These are phyloP conservation scores for Miscanthus lutarioriparius DNA, from an alignment of 176 grass and related monocot genomes.

Conservation along the genomic window DNA sequence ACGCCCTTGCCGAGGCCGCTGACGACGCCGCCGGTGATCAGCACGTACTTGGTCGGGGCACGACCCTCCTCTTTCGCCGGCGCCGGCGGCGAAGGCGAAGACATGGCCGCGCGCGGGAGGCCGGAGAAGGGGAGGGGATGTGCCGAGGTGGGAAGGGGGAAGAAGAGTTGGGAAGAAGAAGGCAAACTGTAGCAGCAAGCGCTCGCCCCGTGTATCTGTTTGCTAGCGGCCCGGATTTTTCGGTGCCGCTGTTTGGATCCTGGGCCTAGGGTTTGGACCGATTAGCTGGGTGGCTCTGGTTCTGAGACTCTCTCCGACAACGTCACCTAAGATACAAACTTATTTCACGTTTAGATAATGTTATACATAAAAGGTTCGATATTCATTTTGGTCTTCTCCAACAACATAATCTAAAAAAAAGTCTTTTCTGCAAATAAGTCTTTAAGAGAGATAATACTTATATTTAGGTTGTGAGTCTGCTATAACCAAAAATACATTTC, in stretches of 20 bases:
- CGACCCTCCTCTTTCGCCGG: not conserved
- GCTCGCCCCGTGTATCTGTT: not conserved
- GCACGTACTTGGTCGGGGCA: constrained; percentile 78
- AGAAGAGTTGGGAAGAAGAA: not conserved
- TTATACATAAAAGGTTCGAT: no score
- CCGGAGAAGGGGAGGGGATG: not conserved
- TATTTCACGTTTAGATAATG: no score
- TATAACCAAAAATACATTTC: no score
- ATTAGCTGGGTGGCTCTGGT: no score
- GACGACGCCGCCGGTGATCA: constrained; percentile 89
- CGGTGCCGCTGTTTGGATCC: not conserved
- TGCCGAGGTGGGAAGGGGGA: not conserved
- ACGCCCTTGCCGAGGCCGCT: constrained; percentile 97
- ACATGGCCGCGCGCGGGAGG: not conserved
- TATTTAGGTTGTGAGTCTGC: no score
- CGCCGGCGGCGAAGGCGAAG: not conserved
- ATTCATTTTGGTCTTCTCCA: no score
- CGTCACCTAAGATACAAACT: no score
- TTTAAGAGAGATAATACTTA: no score
- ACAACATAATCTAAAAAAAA: no score
- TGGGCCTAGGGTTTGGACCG: no score
- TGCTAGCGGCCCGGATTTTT: not conserved
- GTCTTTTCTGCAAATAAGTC: no score
- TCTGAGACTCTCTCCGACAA: no score
- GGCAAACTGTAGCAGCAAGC: not conserved